A percentile compares a stretch with the other conserved stretches of the same genome.
Conservation (phyloP, 805 yeast species). For the Hermanozyma aechmeae region DNA sequence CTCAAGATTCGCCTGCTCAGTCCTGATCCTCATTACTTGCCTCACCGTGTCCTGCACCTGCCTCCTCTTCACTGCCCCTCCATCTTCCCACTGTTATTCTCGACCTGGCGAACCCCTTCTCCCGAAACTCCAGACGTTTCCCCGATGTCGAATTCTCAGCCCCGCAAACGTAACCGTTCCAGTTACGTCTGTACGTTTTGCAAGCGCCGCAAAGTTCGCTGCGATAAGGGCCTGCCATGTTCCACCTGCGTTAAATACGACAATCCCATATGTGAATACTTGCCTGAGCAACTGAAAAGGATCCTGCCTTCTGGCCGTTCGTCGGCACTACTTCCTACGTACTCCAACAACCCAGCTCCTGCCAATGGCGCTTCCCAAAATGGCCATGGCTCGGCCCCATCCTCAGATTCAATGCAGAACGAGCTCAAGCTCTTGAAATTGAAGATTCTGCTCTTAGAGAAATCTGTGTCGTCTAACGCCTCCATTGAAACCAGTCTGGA, state of each 20-base stretch:
- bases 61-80: no score
- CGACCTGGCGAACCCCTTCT: no score
- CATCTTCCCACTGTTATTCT: no score
- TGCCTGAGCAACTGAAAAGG: conserved; percentile 2
- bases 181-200: neutral
- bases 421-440: conserved; percentile 12
- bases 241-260: conserved; percentile 22
- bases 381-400: no score
- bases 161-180: neutral
- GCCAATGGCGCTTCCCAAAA: no score
- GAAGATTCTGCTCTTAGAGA: conserved; percentile 12
- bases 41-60: no score
- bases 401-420: neutral
- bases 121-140: no score
- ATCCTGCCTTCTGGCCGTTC: neutral
- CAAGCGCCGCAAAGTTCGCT: conserved; percentile 10
- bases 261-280: conserved; percentile 20
- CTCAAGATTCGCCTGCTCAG: no score
- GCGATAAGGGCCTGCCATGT: conserved; percentile 76
- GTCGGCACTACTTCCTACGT: neutral
- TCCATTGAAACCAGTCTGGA: neutral
- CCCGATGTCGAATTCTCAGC: no score
- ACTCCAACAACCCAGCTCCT: neutral
- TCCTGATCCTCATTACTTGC: no score
- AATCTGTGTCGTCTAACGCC: conserved; percentile 5